A percentile compares a stretch with the other conserved stretches of the same genome.
phyloP scores from a whole-genome alignment of 331 rosid genomes.

The Malus hybrid region DNA sequence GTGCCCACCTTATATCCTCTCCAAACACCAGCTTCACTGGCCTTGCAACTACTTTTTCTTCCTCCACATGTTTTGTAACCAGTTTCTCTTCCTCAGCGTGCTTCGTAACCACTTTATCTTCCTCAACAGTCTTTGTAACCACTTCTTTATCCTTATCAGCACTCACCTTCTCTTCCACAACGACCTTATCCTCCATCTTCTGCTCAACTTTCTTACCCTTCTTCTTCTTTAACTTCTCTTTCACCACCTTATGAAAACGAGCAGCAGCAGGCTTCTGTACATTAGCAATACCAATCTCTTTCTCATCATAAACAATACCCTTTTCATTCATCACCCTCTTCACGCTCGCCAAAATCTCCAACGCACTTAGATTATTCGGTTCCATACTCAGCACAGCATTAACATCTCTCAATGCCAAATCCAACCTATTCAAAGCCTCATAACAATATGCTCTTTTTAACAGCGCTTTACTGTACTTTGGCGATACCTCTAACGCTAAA shows the following conservation, averaged over 20 bases:
- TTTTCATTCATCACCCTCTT: constrained; percentile 47
- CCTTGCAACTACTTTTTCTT: constrained; percentile 45
- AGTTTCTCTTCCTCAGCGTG: constrained; percentile 24
- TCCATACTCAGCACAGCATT: constrained; percentile 56
- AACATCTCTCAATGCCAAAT: constrained; percentile 81
- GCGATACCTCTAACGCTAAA: constrained; percentile 63
- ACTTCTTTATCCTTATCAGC: constrained; percentile 26
- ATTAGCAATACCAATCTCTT: constrained; percentile 44
- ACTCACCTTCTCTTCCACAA: constrained; percentile 44
- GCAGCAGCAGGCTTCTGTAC: constrained; percentile 29
- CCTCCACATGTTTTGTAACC: constrained; percentile 22
- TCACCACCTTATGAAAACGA: constrained; percentile 46
- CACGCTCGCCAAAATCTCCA: constrained; percentile 63
- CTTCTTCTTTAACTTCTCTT: constrained; percentile 49
- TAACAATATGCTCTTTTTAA: constrained; percentile 67
- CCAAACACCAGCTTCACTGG: constrained; percentile 82
- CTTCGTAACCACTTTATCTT: constrained; percentile 17
- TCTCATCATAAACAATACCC: constrained; percentile 55
- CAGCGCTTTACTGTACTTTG: constrained; percentile 60
- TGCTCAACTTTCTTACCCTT: constrained; percentile 34
- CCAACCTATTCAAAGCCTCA: constrained; percentile 63
- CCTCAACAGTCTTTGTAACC: constrained; percentile 8
- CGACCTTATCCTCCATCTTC: constrained; percentile 31
- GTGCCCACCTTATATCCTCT: constrained; percentile 90
- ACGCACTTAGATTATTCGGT: constrained; percentile 53